These are phyloP conservation scores for Suzukiozyma palmioleophila DNA, from an alignment of 1,139 yeast genomes.

Conservation along the genomic window DNA sequence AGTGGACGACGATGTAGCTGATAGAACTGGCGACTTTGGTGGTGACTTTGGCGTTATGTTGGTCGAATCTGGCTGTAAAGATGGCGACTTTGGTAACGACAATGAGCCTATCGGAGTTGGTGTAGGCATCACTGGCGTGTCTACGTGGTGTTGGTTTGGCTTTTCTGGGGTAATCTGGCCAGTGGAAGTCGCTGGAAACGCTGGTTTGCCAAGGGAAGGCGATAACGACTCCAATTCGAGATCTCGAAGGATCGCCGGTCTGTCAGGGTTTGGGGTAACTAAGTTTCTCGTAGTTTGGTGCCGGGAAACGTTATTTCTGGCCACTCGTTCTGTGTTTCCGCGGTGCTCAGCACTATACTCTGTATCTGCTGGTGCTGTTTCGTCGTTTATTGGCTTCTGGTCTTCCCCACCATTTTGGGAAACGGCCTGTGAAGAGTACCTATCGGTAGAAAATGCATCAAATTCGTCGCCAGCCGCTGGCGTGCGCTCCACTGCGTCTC, in stretches of 20 bases:
- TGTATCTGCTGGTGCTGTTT: no score
- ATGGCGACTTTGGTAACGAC: background rate
- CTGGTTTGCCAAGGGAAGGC: background rate
- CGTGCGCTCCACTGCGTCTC: no score
- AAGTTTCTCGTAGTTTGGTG: background rate
- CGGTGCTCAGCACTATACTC: no score
- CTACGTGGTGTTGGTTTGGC: background rate
- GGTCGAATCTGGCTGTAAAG: background rate
- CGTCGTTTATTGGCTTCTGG: no score
- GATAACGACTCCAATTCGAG: background rate
- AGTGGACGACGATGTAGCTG: slow-evolving; percentile 1
- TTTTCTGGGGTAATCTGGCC: background rate
- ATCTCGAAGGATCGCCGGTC: background rate
- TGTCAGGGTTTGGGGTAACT: slow-evolving; percentile 1
- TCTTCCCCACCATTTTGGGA: no score
- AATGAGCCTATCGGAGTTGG: slow-evolving; percentile 2
- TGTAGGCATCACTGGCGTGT: background rate
- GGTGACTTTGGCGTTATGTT: background rate
- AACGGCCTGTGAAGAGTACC: no score
- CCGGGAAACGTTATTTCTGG: background rate
- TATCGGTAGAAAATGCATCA: no score
- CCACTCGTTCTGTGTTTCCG: no score
- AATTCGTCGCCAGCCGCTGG: no score
- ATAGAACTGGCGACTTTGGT: background rate
- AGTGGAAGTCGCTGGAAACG: background rate